These are phyloP conservation scores for Aureobasidium sp. DNA, from an alignment of 2,329 filamentous ascomycete genomes.

Conservation along the genomic window DNA sequence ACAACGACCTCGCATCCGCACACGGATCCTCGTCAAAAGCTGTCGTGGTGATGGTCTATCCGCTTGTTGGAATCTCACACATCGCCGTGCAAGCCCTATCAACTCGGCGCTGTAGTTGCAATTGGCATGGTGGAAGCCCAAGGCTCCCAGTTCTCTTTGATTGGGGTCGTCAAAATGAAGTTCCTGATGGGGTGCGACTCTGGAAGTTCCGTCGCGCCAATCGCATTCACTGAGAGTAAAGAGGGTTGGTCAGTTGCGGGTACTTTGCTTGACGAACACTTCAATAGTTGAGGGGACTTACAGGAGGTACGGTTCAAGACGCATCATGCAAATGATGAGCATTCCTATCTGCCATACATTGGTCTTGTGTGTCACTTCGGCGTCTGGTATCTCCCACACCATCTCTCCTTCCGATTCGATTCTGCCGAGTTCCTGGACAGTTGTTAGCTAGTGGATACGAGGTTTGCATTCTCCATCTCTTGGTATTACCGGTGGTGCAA, in stretches of 20 bases:
- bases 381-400: too few relatives aligned
- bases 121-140: not conserved
- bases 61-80: not conserved
- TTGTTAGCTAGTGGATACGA: not conserved
- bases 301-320: not conserved
- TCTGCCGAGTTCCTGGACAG: not conserved
- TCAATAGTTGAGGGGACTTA: not conserved
- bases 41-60: not conserved
- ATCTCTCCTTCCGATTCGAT: too few relatives aligned
- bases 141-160: not conserved
- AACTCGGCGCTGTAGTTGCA: not conserved
- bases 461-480: not conserved
- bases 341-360: constrained; percentile 1
- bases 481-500: not conserved
- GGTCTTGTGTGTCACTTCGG: not conserved
- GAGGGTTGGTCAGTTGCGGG: not conserved
- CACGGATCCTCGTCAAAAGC: not conserved
- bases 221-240: not conserved
- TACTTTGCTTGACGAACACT: not conserved
- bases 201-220: not conserved
- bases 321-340: not conserved
- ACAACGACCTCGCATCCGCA: not conserved
- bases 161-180: not conserved
- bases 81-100: not conserved
- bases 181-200: not conserved